Conservation (phyloP, 768 basidiomycete species). For the Calocera viscosa region DNA sequence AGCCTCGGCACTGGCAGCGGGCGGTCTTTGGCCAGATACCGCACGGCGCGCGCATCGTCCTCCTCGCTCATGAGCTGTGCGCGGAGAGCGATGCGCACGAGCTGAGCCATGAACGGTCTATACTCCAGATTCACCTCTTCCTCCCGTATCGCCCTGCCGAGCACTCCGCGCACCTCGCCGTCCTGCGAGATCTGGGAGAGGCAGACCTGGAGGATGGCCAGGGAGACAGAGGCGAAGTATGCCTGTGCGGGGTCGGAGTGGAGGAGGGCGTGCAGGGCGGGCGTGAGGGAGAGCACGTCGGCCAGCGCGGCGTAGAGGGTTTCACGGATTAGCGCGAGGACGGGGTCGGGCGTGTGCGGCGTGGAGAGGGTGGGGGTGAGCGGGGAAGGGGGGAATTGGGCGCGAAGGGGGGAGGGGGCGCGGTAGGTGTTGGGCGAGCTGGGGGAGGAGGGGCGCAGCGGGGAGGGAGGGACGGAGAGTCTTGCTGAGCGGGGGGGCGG, state of each 20-base stretch:
- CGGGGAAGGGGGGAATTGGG: neutral
- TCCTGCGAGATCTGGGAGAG: conserved; percentile 36
- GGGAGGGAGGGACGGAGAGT: conserved; percentile 25
- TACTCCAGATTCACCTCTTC: conserved; percentile 49
- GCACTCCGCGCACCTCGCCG: conserved; percentile 43
- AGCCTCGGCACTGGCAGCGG: conserved; percentile 37
- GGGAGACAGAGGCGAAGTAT: conserved; percentile 64
- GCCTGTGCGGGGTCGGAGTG: conserved; percentile 54
- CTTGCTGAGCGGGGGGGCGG: conserved; percentile 21
- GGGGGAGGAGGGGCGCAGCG: conserved; percentile 3
- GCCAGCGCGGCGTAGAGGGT: conserved; percentile 73
- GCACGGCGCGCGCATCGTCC: conserved; percentile 45
- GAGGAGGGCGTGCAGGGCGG: conserved; percentile 44
- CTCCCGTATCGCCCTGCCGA: conserved; percentile 45
- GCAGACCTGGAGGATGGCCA: conserved; percentile 60
- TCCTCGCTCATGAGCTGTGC: conserved; percentile 40
- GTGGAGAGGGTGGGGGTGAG: conserved; percentile 18
- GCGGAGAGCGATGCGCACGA: conserved; percentile 41
- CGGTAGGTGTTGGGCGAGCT: conserved; percentile 17
- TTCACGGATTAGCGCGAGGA: conserved; percentile 70
- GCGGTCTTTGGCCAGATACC: conserved; percentile 26
- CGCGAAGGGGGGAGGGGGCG: conserved; percentile 27
- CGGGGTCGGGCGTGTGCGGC: conserved; percentile 34
- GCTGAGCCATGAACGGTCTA: conserved; percentile 57
- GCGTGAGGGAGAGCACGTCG: conserved; percentile 48